Conservation (phyloP, 1,139 yeast genomes). For the Debaryomyces psychrophilus region DNA sequence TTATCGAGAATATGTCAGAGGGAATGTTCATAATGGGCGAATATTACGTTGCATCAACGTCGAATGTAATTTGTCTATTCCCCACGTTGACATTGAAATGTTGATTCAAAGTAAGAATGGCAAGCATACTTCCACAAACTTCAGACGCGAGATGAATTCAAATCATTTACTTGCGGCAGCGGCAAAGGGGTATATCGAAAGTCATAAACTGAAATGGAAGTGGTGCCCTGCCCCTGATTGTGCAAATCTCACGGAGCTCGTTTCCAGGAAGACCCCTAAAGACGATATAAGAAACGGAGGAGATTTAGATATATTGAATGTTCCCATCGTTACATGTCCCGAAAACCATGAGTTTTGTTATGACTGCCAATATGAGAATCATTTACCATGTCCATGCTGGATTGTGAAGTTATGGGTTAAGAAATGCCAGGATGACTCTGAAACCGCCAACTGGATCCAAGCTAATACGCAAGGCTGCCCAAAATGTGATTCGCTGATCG, state of each 20-base stretch:
- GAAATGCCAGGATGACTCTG: conserved; percentile 85
- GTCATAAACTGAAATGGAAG: conserved; percentile 50
- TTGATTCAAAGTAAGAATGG: conserved; percentile 14
- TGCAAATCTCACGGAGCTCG: conserved; percentile 56
- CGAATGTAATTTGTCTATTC: conserved; percentile 36
- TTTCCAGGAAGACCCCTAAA: conserved; percentile 30
- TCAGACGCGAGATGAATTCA: conserved; percentile 6
- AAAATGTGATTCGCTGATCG: conserved; percentile 61
- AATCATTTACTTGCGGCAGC: conserved; percentile 28
- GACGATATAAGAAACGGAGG: conserved; percentile 36
- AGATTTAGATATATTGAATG: conserved; percentile 24
- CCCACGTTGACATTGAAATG: conserved; percentile 32
- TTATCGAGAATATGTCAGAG: conserved; percentile 60
- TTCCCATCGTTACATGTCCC: conserved; percentile 72
- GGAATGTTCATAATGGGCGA: conserved; percentile 54
- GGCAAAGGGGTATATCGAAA: conserved; percentile 55
- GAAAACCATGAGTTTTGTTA: conserved; percentile 78
- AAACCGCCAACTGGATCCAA: conserved; percentile 87
- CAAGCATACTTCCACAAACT: conserved; percentile 7
- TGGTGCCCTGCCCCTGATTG: conserved; percentile 96
- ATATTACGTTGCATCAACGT: conserved; percentile 68
- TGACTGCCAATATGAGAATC: conserved; percentile 75
- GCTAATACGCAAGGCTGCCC: conserved; percentile 88
- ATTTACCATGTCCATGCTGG: conserved; percentile 80
- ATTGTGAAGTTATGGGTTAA: conserved; percentile 73